These are phyloP conservation scores for Penicillium waksmanii DNA, from an alignment of 495 filamentous ascomycete species.

Conservation along the genomic window DNA sequence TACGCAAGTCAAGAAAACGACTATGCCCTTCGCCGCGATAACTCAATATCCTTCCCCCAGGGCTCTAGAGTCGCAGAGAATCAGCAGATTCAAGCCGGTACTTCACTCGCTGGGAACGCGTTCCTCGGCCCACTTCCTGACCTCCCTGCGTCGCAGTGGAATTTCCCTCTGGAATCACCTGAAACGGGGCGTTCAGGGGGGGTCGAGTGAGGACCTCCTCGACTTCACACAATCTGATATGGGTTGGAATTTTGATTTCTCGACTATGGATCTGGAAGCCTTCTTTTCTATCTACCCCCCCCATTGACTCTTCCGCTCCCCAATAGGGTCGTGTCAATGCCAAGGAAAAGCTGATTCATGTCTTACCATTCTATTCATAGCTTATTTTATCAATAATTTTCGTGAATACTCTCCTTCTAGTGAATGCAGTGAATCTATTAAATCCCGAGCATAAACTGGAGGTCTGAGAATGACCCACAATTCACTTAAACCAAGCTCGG, in stretches of 20 bases:
- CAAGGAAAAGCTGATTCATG: background rate
- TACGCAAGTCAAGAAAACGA: background rate
- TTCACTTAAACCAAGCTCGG: no score
- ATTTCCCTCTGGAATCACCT: constrained; percentile 25
- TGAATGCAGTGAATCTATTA: no score
- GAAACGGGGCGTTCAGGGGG: constrained; percentile 31
- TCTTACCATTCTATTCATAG: background rate
- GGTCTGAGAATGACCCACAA: no score
- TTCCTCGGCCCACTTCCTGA: constrained; percentile 11
- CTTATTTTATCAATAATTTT: background rate
- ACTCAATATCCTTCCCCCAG: background rate
- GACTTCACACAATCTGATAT: constrained; percentile 50
- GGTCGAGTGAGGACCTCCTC: constrained; percentile 39
- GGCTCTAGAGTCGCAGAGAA: background rate
- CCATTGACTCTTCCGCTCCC: constrained; percentile 14
- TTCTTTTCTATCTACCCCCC: constrained; percentile 45
- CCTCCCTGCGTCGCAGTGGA: constrained; percentile 30
- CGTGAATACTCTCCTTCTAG: no score
- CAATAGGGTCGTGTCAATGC: background rate
- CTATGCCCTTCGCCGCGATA: background rate
- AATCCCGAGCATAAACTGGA: no score
- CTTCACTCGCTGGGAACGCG: constrained; percentile 1
- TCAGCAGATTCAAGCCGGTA: background rate
- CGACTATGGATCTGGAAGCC: constrained; percentile 49
- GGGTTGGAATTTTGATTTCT: constrained; percentile 52